Conservation (phyloP, 352 stramenopile genomes). For the Phytophthora lateralis region DNA sequence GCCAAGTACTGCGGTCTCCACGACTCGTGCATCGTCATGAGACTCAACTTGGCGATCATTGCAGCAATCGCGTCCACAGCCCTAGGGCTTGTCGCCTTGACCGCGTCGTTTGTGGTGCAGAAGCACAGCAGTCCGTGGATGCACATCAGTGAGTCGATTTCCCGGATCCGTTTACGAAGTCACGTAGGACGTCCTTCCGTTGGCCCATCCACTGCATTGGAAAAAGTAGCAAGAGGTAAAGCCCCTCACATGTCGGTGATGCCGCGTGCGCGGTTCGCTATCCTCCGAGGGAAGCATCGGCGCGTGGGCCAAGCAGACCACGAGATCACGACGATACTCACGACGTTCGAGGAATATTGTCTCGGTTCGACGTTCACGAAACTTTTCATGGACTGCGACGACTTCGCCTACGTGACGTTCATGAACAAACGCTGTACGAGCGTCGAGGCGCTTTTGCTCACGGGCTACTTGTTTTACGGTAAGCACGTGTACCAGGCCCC, state of each 20-base stretch:
- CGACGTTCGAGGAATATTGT: conserved; percentile 35
- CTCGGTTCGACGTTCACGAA: conserved; percentile 28
- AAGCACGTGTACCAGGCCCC: conserved; percentile 35
- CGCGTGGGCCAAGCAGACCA: conserved; percentile 13
- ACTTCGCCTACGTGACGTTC: conserved; percentile 33
- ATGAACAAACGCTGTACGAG: conserved; percentile 20
- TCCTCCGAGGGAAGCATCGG: conserved; percentile 8
- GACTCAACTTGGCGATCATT: conserved; percentile 17
- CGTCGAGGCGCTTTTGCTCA: conserved; percentile 35
- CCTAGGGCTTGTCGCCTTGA: conserved; percentile 10
- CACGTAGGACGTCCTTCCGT: conserved; percentile 1
- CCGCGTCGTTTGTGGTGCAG: conserved; percentile 21
- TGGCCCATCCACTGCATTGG: conserved; percentile 5
- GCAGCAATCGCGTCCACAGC: conserved; percentile 11
- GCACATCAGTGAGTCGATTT: conserved; percentile 6
- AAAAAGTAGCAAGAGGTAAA: conserved; percentile 11
- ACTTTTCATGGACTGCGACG: conserved; percentile 39
- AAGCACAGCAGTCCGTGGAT: conserved; percentile 27
- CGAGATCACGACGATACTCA: conserved; percentile 19
- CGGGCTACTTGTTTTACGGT: conserved; percentile 36
- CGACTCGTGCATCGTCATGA: conserved; percentile 38
- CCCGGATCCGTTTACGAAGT: conserved; percentile 11
- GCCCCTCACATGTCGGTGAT: conserved; percentile 4
- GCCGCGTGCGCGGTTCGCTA: conserved; percentile 19
- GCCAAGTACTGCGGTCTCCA: conserved; percentile 34